A percentile compares a stretch with the other conserved stretches of the same genome.
phyloP scores from a whole-genome alignment of 2,329 filamentous ascomycete genomes.

The Pyricularia grisea region DNA sequence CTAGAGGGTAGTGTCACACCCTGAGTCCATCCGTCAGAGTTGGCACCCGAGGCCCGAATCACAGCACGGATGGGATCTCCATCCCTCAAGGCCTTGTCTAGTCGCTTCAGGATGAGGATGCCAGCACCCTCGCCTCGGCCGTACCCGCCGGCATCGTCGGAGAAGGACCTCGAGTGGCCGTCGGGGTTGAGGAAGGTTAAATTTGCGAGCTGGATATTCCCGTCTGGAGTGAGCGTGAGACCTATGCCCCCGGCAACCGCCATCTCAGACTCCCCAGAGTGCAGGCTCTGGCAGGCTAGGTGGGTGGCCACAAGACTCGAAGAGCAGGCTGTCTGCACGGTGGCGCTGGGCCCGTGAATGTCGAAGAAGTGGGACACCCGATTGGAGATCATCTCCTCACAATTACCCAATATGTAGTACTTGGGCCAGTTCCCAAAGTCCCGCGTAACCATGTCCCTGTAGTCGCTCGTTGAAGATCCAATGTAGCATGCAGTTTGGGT shows the following conservation, averaged over 20 bases:
- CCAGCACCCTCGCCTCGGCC: slow-evolving; percentile 51
- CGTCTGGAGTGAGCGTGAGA: slow-evolving; percentile 36
- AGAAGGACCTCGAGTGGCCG: slow-evolving; percentile 42
- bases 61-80: slow-evolving; percentile 36
- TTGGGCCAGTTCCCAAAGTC: background rate
- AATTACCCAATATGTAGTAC: background rate
- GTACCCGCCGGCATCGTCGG: slow-evolving; percentile 46
- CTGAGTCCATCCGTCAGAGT: slow-evolving; percentile 46
- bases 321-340: slow-evolving; percentile 43
- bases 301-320: slow-evolving; percentile 40
- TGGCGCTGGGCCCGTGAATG: slow-evolving; percentile 41
- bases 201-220: slow-evolving; percentile 22
- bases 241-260: slow-evolving; percentile 39
- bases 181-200: slow-evolving; percentile 38
- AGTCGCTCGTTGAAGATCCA: slow-evolving; percentile 31
- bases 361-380: slow-evolving; percentile 47
- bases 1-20: slow-evolving; percentile 48
- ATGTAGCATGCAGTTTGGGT: slow-evolving; percentile 40
- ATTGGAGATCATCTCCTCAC: slow-evolving; percentile 36
- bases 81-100: slow-evolving; percentile 43
- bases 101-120: slow-evolving; percentile 45
- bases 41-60: slow-evolving; percentile 32
- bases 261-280: slow-evolving; percentile 32
- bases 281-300: slow-evolving; percentile 37
- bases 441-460: slow-evolving; percentile 23